Evolutionary conservation across 1,284 basidiomycete genomes (phyloP).

Genomic region (Cryptococcus amylolentus): DNA sequence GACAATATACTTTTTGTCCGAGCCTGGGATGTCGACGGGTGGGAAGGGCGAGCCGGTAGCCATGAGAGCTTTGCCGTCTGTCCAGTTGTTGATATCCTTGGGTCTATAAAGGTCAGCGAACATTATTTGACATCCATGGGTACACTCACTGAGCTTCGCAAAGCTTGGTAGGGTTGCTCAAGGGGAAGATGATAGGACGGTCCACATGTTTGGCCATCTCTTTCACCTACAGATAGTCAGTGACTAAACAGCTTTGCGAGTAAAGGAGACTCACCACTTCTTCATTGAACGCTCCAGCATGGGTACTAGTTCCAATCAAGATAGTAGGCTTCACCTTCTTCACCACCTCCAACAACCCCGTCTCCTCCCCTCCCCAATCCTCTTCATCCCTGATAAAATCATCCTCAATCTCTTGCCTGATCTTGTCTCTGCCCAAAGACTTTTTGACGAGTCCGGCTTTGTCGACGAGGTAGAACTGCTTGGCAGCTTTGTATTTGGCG

Average conservation of each 20-base stretch:
- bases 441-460: slow-evolving; percentile 49
- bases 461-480: slow-evolving; percentile 61
- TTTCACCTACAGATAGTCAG: slow-evolving; percentile 45
- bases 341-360: slow-evolving; percentile 64
- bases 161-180: slow-evolving; percentile 71
- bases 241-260: background rate
- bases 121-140: background rate
- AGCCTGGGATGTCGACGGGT: slow-evolving; percentile 60
- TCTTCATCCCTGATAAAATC: slow-evolving; percentile 58
- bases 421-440: slow-evolving; percentile 53
- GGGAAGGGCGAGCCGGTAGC: slow-evolving; percentile 80
- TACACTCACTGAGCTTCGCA: slow-evolving; percentile 59
- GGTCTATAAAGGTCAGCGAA: slow-evolving; percentile 15
- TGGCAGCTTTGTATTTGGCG: slow-evolving; percentile 56
- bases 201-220: slow-evolving; percentile 67
- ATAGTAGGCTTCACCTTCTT: slow-evolving; percentile 66
- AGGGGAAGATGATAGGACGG: slow-evolving; percentile 72
- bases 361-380: slow-evolving; percentile 52
- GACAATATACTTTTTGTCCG: slow-evolving; percentile 57
- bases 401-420: slow-evolving; percentile 55
- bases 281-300: slow-evolving; percentile 73
- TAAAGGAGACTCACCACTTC: slow-evolving; percentile 52
- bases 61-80: slow-evolving; percentile 66
- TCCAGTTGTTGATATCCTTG: slow-evolving; percentile 69
- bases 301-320: slow-evolving; percentile 76